Conservation (phyloP, 106 monocot species). For the Posidonia australis region DNA sequence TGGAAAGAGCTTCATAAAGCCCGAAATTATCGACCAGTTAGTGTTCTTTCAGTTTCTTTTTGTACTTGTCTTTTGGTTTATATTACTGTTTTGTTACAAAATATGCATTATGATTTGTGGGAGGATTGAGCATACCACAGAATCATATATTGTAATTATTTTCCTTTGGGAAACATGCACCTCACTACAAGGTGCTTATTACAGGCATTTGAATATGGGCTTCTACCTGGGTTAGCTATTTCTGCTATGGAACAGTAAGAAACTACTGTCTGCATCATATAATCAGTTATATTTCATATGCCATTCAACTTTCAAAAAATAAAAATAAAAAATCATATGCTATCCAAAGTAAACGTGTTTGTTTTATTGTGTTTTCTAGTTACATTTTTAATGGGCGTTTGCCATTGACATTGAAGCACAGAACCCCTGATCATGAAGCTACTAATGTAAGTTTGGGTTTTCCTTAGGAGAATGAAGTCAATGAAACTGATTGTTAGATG, state of each 20-base stretch:
- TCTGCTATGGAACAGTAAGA: slow-evolving; percentile 87
- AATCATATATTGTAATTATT: no score
- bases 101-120: not conserved
- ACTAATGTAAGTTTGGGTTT: slow-evolving; percentile 48
- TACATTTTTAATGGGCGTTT: slow-evolving; percentile 19
- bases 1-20: slow-evolving; percentile 86
- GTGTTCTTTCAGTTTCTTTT: not conserved
- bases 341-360: not conserved
- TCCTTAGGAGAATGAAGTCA: not conserved
- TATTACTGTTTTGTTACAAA: not conserved
- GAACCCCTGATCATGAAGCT: slow-evolving; percentile 91
- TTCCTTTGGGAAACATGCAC: not conserved
- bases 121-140: not conserved
- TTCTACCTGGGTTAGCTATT: slow-evolving; percentile 76
- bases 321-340: no score
- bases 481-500: not conserved
- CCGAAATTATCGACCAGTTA: slow-evolving; percentile 88
- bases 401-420: slow-evolving; percentile 82
- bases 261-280: not conserved
- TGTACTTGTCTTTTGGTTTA: not conserved
- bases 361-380: slow-evolving; percentile 1
- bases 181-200: slow-evolving; percentile 14
- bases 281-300: not conserved
- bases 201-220: slow-evolving; percentile 90
- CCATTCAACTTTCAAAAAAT: no score